Evolutionary conservation across 2,329 filamentous ascomycete genomes (phyloP).

Genomic region (Verticillium nonalfalfae): DNA sequence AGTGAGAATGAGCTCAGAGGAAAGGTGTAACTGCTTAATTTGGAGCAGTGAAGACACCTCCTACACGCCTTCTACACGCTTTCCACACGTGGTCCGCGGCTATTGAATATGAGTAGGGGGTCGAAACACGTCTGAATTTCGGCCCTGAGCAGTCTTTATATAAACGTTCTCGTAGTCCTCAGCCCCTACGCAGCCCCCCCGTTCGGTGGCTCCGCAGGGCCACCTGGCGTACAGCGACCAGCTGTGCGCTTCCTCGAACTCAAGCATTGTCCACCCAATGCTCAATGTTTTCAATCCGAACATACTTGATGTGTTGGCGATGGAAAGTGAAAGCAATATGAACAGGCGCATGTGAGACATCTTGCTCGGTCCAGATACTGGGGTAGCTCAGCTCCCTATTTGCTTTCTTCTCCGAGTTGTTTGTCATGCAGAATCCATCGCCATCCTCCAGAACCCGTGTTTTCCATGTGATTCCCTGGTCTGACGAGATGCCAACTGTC

Average conservation of each 20-base stretch:
- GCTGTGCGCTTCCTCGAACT: background rate
- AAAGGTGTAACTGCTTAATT: no score
- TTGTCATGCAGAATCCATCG: constrained; percentile 38
- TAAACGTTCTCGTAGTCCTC: no score
- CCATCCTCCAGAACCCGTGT: constrained; percentile 32
- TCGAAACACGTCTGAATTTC: no score
- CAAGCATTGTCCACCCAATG: constrained; percentile 13
- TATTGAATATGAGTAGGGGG: no score
- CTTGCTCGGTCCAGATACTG: constrained; percentile 25
- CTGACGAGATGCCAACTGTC: constrained; percentile 25
- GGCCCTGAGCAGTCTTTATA: no score
- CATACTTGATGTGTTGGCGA: constrained; percentile 33
- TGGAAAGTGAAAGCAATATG: constrained; percentile 36
- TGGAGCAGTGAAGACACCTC: no score
- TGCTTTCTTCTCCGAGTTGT: constrained; percentile 31
- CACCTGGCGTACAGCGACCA: background rate
- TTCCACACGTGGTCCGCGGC: no score
- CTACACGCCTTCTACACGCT: no score
- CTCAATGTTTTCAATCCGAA: constrained; percentile 19
- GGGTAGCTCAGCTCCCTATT: constrained; percentile 38
- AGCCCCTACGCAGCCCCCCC: no score
- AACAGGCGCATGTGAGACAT: constrained; percentile 10
- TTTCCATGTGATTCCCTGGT: constrained; percentile 29
- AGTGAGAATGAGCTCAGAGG: no score
- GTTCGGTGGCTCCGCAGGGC: no score